phyloP scores from a whole-genome alignment of 345 rosid genomes.

The Arabidopsis suecica region DNA sequence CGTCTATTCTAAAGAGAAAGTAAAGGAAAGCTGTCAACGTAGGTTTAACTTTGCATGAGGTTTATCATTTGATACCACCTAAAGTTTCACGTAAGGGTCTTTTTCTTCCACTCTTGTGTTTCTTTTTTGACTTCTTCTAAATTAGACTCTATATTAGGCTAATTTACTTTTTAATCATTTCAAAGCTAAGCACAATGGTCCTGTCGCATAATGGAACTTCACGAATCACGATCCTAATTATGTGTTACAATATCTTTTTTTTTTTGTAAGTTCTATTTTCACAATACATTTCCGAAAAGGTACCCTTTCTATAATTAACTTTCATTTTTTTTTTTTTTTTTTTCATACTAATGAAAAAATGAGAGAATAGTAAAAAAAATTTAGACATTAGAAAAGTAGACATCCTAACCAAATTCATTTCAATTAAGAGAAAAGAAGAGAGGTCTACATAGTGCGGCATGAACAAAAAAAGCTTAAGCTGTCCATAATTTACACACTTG shows the following conservation, averaged over 20 bases:
- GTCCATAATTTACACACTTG: constrained; percentile 47
- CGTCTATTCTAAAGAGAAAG: background rate
- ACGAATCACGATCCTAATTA: background rate
- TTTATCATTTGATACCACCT: constrained; percentile 12
- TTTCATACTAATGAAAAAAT: too few relatives aligned
- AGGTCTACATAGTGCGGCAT: constrained; percentile 1
- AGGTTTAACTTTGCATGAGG: background rate
- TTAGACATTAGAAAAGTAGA: too few relatives aligned
- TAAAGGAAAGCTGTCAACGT: background rate
- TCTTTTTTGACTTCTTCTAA: background rate
- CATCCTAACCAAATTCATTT: background rate
- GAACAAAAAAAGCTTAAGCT: constrained; percentile 23
- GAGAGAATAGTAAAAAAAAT: too few relatives aligned
- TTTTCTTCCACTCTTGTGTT: background rate
- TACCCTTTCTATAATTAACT: too few relatives aligned
- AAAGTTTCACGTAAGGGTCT: background rate
- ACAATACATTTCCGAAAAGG: too few relatives aligned
- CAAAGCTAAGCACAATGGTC: background rate
- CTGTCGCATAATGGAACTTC: background rate
- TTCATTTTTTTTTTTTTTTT: too few relatives aligned
- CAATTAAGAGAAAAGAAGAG: background rate
- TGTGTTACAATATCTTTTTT: background rate
- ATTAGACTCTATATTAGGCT: background rate
- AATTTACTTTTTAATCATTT: background rate
- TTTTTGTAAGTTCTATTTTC: too few relatives aligned